Conservation (phyloP, 106 monocot species). For the Ottelia alismoides region DNA sequence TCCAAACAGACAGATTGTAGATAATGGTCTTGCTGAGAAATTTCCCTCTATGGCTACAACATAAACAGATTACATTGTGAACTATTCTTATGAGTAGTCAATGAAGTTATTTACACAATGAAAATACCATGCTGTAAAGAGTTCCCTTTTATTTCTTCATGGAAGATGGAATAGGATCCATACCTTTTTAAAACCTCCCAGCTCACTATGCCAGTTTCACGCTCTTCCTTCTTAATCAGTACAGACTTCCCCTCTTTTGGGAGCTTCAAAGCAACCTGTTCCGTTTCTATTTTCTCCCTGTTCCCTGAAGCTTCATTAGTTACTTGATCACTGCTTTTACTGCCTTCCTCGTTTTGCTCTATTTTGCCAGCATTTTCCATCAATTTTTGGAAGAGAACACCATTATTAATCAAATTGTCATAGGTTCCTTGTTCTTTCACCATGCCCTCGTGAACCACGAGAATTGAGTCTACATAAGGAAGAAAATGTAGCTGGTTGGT, state of each 20-base stretch:
- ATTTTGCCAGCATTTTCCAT: constrained; percentile 99
- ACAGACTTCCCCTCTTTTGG: constrained; percentile 20
- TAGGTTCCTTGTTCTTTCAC: constrained; percentile 94
- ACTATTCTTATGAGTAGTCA: too few relatives aligned
- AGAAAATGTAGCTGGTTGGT: constrained; percentile 99
- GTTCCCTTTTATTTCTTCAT: too few relatives aligned
- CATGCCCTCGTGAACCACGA: constrained; percentile 89
- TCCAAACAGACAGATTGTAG: too few relatives aligned
- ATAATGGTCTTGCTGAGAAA: too few relatives aligned
- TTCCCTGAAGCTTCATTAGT: constrained; percentile 9
- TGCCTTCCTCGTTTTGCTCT: constrained; percentile 58
- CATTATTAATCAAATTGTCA: constrained; percentile 69
- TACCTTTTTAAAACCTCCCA: constrained; percentile 14
- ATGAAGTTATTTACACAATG: too few relatives aligned
- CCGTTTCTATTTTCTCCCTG: background rate
- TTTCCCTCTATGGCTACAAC: too few relatives aligned
- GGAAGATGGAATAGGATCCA: too few relatives aligned
- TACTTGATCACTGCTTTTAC: constrained; percentile 16
- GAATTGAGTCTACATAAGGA: constrained; percentile 80
- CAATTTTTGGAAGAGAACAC: constrained; percentile 72
- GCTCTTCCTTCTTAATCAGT: constrained; percentile 58
- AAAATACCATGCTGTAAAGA: too few relatives aligned
- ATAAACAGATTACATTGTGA: too few relatives aligned
- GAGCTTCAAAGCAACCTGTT: constrained; percentile 7
- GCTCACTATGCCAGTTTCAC: constrained; percentile 89